Conservation (phyloP, 768 basidiomycete species). For the Lactarius sp. region DNA sequence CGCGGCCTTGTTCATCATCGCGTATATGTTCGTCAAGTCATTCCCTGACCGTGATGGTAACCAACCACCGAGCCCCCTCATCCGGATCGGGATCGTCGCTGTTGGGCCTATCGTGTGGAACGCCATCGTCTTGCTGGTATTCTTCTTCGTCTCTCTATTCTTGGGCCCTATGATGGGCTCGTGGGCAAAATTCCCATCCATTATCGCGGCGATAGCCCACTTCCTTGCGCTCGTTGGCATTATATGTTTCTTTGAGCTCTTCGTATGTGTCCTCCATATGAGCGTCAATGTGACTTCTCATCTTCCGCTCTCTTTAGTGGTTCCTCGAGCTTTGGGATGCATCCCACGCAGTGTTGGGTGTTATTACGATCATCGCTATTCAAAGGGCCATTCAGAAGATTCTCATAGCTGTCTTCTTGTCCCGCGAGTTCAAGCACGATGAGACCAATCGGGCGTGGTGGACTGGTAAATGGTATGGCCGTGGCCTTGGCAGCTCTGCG, state of each 20-base stretch:
- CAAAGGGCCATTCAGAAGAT: conserved; percentile 93
- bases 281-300: conserved; percentile 7
- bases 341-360: conserved; percentile 88
- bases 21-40: conserved; percentile 92
- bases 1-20: conserved; percentile 72
- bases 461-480: conserved; percentile 97
- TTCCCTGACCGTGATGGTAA: conserved; percentile 66
- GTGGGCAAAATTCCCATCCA: conserved; percentile 83
- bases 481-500: conserved; percentile 82
- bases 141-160: conserved; percentile 93
- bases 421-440: conserved; percentile 98
- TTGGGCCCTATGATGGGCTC: conserved; percentile 83
- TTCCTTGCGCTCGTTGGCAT: conserved; percentile 74
- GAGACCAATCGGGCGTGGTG: conserved; percentile 99
- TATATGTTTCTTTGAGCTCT: conserved; percentile 91
- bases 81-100: conserved; percentile 84
- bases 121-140: conserved; percentile 71
- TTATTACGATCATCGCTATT: conserved; percentile 86
- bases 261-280: conserved; percentile 54
- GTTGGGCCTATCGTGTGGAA: conserved; percentile 96
- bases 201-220: conserved; percentile 93
- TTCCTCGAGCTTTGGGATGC: conserved; percentile 90
- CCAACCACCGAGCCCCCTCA: conserved; percentile 72
- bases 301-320: conserved; percentile 53
- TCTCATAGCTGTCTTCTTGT: conserved; percentile 88